Evolutionary conservation across 164 flowering plant species (phyloP), one percentile per base, ranked within the genome.

Genomic region (Euptelea pleiosperma): DNA sequence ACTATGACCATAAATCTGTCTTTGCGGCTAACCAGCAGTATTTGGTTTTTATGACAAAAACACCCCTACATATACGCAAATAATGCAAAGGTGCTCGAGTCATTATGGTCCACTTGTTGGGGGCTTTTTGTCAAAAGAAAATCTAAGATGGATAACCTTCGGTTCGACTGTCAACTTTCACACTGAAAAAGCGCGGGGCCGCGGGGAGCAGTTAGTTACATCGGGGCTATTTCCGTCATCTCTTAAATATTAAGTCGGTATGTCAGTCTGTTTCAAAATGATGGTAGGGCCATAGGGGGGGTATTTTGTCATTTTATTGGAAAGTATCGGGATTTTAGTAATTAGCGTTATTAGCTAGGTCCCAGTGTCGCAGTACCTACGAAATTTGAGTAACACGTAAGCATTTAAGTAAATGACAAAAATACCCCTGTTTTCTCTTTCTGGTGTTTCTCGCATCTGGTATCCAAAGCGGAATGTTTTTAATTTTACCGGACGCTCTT

Each of bases 401-500:
- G n/a, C n/a, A n/a, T n/a, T n/a, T n/a, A n/a, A 0, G 0, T 4
- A n/a, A 37, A 28, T 40, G 59, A 55, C 48, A 0, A 16, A 55
- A 55, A n/a, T 41, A 10, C n/a, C 59, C 59, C 19, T 26, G 10
- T 34, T 18, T 9, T 55, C 2, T 39, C 6, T 7, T 52, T 8
- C 57, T 12, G 16, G 19, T 35, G 42, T 22, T 36, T 29, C 37
- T 19, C 22, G 46, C 21, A 7, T 29, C 14, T 29, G 29, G 39
- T 30, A 43, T 18, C 61, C 39, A 43, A 57, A 21, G 29, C 9
- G 14, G 34, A 42, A 57, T 43, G 47, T 19, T 22, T 36, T 15
- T n/a, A n/a, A n/a, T n/a, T n/a, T n/a, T n/a, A n/a, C n/a, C n/a
- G n/a, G 30, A 54, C 44, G 15, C 52, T 31, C 30, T 21, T 21